Conservation (phyloP, 805 yeast species). For the Jamesozyma hellenica region DNA sequence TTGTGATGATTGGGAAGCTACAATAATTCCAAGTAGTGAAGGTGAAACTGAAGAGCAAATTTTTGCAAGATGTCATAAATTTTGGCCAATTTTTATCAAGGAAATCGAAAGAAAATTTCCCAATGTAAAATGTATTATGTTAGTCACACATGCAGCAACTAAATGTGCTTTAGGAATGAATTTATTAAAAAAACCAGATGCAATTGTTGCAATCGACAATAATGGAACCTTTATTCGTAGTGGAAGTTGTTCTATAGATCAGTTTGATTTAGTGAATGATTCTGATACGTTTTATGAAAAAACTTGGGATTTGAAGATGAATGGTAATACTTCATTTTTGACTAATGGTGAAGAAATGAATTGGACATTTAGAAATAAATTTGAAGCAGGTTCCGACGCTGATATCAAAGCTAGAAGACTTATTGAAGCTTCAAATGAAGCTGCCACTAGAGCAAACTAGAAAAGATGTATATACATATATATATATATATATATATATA, state of each 20-base stretch:
- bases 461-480: too few relatives aligned
- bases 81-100: conserved; percentile 50
- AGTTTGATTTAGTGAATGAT: conserved; percentile 32
- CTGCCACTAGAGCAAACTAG: conserved; percentile 4
- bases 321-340: conserved; percentile 67
- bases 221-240: conserved; percentile 48
- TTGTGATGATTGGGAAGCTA: conserved; percentile 38
- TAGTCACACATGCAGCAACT: conserved; percentile 89
- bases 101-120: conserved; percentile 50
- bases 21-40: conserved; percentile 45
- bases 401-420: conserved; percentile 52
- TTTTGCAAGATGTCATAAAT: conserved; percentile 46
- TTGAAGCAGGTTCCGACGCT: conserved; percentile 85
- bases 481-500: too few relatives aligned
- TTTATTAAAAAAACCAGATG: conserved; percentile 43
- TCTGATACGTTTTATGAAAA: conserved; percentile 16
- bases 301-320: conserved; percentile 53
- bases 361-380: conserved; percentile 72
- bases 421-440: conserved; percentile 1
- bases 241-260: conserved; percentile 79
- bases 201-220: conserved; percentile 43
- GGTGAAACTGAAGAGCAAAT: conserved; percentile 75
- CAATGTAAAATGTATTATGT: conserved; percentile 46
- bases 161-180: conserved; percentile 84
- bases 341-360: conserved; percentile 86